Evolutionary conservation across 1,139 yeast genomes (phyloP), one percentile per base, ranked within the genome.

Genomic region (Fermentozyma sake): DNA sequence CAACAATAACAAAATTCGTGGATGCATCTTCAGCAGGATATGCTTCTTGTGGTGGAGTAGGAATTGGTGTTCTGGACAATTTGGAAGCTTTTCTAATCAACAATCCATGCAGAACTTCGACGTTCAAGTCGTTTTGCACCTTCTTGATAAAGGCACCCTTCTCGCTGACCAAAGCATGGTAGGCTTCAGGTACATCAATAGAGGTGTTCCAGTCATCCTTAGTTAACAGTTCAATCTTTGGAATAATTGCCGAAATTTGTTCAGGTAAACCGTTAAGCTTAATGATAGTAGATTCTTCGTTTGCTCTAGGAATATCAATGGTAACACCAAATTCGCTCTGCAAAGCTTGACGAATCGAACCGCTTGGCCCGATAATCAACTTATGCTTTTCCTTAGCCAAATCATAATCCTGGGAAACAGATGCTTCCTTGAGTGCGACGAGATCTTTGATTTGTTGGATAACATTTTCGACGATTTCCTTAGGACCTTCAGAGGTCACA

Each of bases 361-460:
- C 97, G 35, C 79, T 79, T 23, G 89, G 77, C 20, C 97, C 97
- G 54, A 91, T 77, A 35, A 91, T 52, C 13, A 77, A 67, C 45
- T 87, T 75, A 46, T 85, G 93, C 51, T 80, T 81, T 33, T 79
- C 83, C 52, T 78, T 76, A 23, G 93, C 73, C 42, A 91, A 69
- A 7, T 72, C 78, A 31, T 78, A 50, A 18, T 66, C 68, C 37
- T 70, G 80, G 24, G 70, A 62, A 19, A 77, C 65, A 29, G 78
- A 67, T 33, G 78, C 76, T 51, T 85, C 86, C 38, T 76, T 75
- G 20, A 74, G 77, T 12, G 63, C 71, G 19, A 87, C 81, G 34
- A 89, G 64, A 30, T 67, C 68, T 38, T 77, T 66, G 44, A 93
- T 70, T 50, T 74, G 79, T 32, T 66, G 68, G 37, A 82, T 64